Conservation (phyloP, 306 rosid genomes). For the Phaseolus lunatus region DNA sequence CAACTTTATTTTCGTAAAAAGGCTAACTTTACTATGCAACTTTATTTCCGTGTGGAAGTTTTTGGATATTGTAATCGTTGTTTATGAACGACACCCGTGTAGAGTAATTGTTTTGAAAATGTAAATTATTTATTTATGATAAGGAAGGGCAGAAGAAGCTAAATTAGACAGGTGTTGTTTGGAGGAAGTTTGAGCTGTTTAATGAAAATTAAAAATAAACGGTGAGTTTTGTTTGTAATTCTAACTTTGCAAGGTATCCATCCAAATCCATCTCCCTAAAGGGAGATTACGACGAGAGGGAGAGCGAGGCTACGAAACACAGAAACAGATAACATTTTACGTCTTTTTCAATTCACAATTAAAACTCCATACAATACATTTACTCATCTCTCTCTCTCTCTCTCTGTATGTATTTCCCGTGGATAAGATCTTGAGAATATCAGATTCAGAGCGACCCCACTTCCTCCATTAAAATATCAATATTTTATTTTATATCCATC, state of each 20-base stretch:
- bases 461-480: not conserved
- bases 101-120: too few species aligned
- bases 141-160: too few species aligned
- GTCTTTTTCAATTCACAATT: slow-evolving; percentile 32
- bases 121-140: too few species aligned
- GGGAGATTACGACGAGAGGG: not conserved
- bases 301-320: not conserved
- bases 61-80: not conserved
- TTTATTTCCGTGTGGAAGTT: not conserved
- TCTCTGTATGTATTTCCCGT: not conserved
- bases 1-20: not conserved
- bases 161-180: not conserved
- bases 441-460: slow-evolving; percentile 53
- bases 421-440: slow-evolving; percentile 65
- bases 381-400: not conserved
- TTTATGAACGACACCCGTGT: too few species aligned
- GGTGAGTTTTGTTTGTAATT: not conserved
- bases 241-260: slow-evolving; percentile 37
- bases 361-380: too few species aligned
- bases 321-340: not conserved
- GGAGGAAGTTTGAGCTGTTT: not conserved
- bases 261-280: not conserved
- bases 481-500: not conserved
- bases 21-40: not conserved
- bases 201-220: not conserved